Evolutionary conservation across 1,139 yeast genomes (phyloP).

Genomic region (Zygoascus meyerae): DNA sequence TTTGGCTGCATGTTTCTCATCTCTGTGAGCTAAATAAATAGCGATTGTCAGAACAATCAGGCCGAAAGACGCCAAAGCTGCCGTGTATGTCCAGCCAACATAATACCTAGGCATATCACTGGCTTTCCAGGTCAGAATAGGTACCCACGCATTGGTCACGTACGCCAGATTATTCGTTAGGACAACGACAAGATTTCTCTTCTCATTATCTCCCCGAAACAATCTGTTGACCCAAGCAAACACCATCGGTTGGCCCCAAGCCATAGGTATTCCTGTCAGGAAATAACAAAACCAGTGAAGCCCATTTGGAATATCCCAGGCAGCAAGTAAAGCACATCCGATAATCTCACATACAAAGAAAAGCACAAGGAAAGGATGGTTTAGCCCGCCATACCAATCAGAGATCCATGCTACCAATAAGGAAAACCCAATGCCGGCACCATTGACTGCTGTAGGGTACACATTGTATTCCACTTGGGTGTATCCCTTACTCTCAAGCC

Average conservation of each 20-base stretch:
- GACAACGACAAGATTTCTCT: conserved; percentile 9
- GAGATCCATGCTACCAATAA: conserved; percentile 29
- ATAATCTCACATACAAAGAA: conserved; percentile 6
- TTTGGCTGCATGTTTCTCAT: conserved; percentile 1
- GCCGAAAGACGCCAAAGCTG: conserved; percentile 42
- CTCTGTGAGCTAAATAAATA: conserved; percentile 11
- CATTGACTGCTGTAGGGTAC: conserved; percentile 23
- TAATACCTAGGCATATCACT: conserved; percentile 44
- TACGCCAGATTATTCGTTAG: conserved; percentile 33
- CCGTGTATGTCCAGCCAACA: conserved; percentile 48
- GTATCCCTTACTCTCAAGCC: conserved; percentile 9
- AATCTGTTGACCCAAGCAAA: conserved; percentile 13
- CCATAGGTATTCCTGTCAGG: conserved; percentile 9
- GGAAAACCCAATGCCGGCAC: conserved; percentile 20
- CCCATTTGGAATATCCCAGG: conserved; percentile 10
- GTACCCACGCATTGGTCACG: conserved; percentile 20
- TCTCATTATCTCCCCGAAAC: conserved; percentile 11
- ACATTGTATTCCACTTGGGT: conserved; percentile 10
- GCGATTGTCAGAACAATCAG: conserved; percentile 32
- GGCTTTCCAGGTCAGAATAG: conserved; percentile 46
- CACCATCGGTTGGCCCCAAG: conserved; percentile 22
- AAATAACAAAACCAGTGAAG: conserved; percentile 10
- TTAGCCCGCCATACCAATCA: conserved; percentile 21
- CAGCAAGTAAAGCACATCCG: conserved; percentile 10
- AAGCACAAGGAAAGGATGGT: conserved; percentile 4